Percentiles rank a stretch among this genome's conserved stretches.
phyloP scores from a whole-genome alignment of 2,329 filamentous ascomycete genomes.

The Scleromitrula shiraiana region DNA sequence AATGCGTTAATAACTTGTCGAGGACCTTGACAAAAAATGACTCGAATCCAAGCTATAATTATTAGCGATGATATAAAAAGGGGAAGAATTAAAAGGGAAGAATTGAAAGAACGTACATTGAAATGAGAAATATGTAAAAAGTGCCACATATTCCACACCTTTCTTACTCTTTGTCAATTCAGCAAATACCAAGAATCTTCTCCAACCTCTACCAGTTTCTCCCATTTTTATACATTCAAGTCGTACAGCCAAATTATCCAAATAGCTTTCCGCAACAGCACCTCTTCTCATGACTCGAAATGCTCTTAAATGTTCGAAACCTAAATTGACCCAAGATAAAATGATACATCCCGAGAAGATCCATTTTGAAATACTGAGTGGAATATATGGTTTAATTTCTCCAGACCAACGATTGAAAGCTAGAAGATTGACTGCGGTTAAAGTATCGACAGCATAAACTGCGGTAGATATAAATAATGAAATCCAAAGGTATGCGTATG shows the following conservation, averaged over 20 bases:
- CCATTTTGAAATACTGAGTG: constrained; percentile 78
- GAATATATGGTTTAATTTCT: constrained; percentile 69
- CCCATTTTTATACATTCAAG: constrained; percentile 75
- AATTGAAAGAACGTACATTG: constrained; percentile 46
- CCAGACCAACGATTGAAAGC: constrained; percentile 86
- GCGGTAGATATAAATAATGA: constrained; percentile 70
- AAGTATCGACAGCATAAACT: constrained; percentile 85
- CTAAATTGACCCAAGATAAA: constrained; percentile 74
- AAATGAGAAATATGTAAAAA: constrained; percentile 63
- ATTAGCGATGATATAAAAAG: constrained; percentile 13
- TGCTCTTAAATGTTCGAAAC: constrained; percentile 73
- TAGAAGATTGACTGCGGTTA: constrained; percentile 86
- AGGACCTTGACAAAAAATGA: constrained; percentile 84
- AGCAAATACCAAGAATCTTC: constrained; percentile 68
- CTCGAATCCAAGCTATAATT: constrained; percentile 68
- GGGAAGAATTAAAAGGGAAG: background rate
- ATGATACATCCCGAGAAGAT: constrained; percentile 93
- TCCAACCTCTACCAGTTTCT: constrained; percentile 65
- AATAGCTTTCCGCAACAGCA: constrained; percentile 83
- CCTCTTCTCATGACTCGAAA: constrained; percentile 73
- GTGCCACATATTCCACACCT: constrained; percentile 63
- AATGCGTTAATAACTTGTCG: constrained; percentile 86
- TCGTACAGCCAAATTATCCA: constrained; percentile 79
- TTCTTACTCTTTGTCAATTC: constrained; percentile 65
- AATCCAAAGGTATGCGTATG: constrained; percentile 79